Conservation (phyloP, 192 early-diverging fungal species). For the Linnemannia exigua region DNA sequence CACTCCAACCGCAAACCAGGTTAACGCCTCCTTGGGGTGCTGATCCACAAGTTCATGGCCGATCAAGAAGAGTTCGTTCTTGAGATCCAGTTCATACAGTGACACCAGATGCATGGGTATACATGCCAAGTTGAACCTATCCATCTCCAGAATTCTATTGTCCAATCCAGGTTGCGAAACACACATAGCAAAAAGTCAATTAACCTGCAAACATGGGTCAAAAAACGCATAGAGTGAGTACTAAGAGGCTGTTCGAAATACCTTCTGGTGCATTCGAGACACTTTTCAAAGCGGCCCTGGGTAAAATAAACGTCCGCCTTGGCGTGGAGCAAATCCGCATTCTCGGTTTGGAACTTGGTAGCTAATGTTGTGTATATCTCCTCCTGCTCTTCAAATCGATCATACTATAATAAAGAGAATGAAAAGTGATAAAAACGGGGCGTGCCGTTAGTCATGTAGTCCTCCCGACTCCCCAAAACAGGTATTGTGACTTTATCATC, state of each 20-base stretch:
- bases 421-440: neutral
- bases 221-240: too few species aligned
- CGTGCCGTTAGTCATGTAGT: neutral
- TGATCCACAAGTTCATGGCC: slow-evolving; percentile 80
- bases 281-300: slow-evolving; percentile 63
- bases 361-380: slow-evolving; percentile 55
- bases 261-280: slow-evolving; percentile 63
- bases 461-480: neutral
- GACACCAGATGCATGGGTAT: slow-evolving; percentile 78
- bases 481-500: neutral
- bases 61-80: slow-evolving; percentile 78
- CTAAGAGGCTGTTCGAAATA: slow-evolving; percentile 17
- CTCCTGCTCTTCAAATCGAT: slow-evolving; percentile 59
- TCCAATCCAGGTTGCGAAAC: too few species aligned
- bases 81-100: slow-evolving; percentile 71
- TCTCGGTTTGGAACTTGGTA: slow-evolving; percentile 58
- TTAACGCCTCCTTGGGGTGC: slow-evolving; percentile 67
- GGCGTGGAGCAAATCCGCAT: slow-evolving; percentile 64
- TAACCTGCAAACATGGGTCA: neutral
- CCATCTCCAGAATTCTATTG: slow-evolving; percentile 70
- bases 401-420: slow-evolving; percentile 55
- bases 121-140: slow-evolving; percentile 69
- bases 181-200: neutral
- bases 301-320: slow-evolving; percentile 69
- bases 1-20: slow-evolving; percentile 86